phyloP scores from a whole-genome alignment of 129 eudicot species.

The Flaveria linearis region DNA sequence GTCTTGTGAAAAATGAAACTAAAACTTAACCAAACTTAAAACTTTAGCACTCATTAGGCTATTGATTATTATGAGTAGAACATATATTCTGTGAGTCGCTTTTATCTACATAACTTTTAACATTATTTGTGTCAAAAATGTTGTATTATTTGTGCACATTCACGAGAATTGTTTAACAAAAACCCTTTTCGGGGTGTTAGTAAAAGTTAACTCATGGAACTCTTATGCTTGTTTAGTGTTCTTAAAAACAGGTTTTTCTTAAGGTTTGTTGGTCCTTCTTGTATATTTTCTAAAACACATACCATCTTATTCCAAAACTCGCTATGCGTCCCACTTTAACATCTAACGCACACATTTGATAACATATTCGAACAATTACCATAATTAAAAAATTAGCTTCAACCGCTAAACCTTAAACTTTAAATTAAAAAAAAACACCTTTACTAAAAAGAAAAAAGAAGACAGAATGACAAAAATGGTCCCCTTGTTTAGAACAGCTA shows the following conservation, averaged over 20 bases:
- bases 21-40: too few relatives aligned
- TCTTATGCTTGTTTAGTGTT: neutral
- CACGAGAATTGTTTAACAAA: neutral
- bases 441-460: neutral
- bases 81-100: too few relatives aligned
- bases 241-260: neutral
- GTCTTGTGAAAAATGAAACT: too few relatives aligned
- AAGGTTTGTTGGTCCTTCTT: neutral
- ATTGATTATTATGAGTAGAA: neutral
- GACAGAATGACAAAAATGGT: slow-evolving; percentile 36
- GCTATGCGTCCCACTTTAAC: neutral
- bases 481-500: slow-evolving; percentile 40
- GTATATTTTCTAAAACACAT: neutral
- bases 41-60: too few relatives aligned
- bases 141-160: neutral
- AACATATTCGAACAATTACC: too few relatives aligned
- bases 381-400: too few relatives aligned
- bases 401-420: neutral
- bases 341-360: neutral
- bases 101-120: too few relatives aligned
- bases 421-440: neutral
- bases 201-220: neutral
- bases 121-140: too few relatives aligned
- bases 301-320: neutral
- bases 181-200: neutral